These are phyloP conservation scores for Penicillium sp. DNA, from an alignment of 2,329 filamentous ascomycete species.

Conservation along the genomic window DNA sequence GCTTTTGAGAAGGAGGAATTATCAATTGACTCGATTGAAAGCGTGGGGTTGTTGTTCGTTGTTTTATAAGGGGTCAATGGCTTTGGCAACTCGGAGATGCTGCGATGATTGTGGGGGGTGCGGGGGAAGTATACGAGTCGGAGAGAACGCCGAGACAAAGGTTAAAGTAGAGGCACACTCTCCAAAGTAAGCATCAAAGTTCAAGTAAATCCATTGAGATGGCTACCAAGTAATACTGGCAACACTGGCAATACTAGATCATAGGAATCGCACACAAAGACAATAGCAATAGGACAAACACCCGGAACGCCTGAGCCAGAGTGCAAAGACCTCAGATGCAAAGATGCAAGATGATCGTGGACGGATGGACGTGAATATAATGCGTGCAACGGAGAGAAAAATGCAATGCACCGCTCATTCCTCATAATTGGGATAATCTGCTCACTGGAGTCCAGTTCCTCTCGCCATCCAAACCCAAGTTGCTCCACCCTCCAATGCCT, in stretches of 20 bases:
- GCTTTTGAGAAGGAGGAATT: neutral
- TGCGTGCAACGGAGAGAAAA: constrained; percentile 16
- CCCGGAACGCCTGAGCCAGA: constrained; percentile 25
- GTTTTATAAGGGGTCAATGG: neutral
- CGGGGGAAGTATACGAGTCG: constrained; percentile 18
- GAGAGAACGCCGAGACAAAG: constrained; percentile 15
- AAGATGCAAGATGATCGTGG: constrained; percentile 24
- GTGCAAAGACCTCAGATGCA: constrained; percentile 23
- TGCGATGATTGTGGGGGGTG: constrained; percentile 13
- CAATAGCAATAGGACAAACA: constrained; percentile 1
- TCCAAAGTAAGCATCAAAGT: constrained; percentile 11
- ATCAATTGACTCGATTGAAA: neutral
- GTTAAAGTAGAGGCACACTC: neutral
- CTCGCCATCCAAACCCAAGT: constrained; percentile 18
- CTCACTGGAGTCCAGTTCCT: constrained; percentile 17
- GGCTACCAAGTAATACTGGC: constrained; percentile 10
- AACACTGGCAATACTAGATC: constrained; percentile 4
- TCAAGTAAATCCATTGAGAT: constrained; percentile 20
- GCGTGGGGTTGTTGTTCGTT: neutral
- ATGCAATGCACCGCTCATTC: constrained; percentile 22
- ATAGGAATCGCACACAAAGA: constrained; percentile 10
- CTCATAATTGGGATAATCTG: constrained; percentile 10
- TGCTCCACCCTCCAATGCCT: constrained; percentile 18
- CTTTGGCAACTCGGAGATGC: neutral
- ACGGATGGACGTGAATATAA: constrained; percentile 14